Percentiles rank a stretch among this genome's conserved stretches.
phyloP scores from a whole-genome alignment of 2,329 filamentous ascomycete genomes.

The Kalmusia sp. region DNA sequence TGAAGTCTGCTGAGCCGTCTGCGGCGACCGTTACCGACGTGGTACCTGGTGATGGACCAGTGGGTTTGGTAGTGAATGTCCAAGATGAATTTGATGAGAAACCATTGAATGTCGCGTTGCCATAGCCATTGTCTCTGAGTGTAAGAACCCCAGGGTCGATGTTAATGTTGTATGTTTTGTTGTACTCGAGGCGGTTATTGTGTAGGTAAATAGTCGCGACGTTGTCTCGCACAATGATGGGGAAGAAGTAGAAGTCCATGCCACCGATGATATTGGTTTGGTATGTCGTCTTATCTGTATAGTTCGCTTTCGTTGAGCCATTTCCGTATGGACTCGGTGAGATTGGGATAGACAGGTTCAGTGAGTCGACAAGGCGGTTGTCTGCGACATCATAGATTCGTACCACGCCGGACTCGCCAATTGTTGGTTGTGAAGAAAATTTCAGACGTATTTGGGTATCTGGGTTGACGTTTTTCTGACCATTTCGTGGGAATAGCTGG shows the following conservation, averaged over 20 bases:
- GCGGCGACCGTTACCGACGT: not conserved
- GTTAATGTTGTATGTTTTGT: not conserved
- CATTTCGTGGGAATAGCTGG: not conserved
- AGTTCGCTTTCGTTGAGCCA: not conserved
- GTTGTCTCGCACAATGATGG: not conserved
- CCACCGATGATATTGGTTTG: not conserved
- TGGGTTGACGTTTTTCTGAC: not conserved
- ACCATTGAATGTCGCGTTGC: not conserved
- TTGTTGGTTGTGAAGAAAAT: not conserved
- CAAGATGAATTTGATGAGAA: not conserved
- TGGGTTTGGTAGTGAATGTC: not conserved
- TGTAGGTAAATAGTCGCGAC: not conserved
- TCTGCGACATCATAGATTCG: not conserved
- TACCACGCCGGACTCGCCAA: not conserved
- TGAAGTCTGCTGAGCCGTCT: not conserved
- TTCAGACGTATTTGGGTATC: not conserved
- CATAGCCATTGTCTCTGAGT: not conserved
- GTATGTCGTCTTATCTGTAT: not conserved
- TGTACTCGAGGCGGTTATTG: constrained; percentile 1
- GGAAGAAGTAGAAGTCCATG: not conserved
- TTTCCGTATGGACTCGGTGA: not conserved
- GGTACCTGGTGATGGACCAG: not conserved
- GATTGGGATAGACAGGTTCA: not conserved
- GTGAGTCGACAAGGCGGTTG: not conserved
- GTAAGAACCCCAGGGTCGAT: not conserved